Base-by-base conservation (phyloP, 2,329 filamentous ascomycete species). In the Trichoderma guizhouense region DNA sequence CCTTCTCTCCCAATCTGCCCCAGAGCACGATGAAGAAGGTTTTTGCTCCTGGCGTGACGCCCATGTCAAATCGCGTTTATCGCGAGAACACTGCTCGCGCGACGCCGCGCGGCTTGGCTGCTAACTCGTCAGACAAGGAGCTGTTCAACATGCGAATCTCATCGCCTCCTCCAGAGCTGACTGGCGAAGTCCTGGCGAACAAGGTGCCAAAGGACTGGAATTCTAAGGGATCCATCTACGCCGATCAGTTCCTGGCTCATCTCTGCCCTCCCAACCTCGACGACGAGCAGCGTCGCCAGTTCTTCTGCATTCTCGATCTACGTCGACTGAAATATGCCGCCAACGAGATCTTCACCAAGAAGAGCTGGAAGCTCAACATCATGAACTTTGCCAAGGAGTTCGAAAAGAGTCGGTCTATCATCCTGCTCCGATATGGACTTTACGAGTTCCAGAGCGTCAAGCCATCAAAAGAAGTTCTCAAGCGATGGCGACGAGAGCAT, bases 381-480 rank as follows among this genome's bases (percentile, higher is more conserved):
- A 78, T 87, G 74, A 90, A 89, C 77, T 90, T 90, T 72, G 87
- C 88, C 51, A 90, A 89, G 77, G 88, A 90, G 77, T 90, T 88
- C 73, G 88, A 90, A 77, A 90, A 90, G 82, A 90, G 87, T 76
- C 84, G 88, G 63, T 88, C 87, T 75, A 81, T 90, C 57, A 89
- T 90, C 71, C 85, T 90, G 79, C 77, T 90, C 71, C 86, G 88
- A 62, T 90, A 90, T 73, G 88, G 88, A 2, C 83, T 90, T 2
- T 90, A 90, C 76, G 86, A 89, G 76, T 90, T 90, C 80, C 88
- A 89, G 80, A 89, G 87, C 21, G 85, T 89, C 55, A 88, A 88
- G 76, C 87, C 87, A 1, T 88, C 87, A 0, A 86, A 85, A 73
- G 86, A 88, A 51, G 83, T 89, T 9, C 82, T 89, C 69, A 87